These are phyloP conservation scores for Polygonum aviculare DNA, from an alignment of 148 eudicot genomes.

Conservation along the genomic window DNA sequence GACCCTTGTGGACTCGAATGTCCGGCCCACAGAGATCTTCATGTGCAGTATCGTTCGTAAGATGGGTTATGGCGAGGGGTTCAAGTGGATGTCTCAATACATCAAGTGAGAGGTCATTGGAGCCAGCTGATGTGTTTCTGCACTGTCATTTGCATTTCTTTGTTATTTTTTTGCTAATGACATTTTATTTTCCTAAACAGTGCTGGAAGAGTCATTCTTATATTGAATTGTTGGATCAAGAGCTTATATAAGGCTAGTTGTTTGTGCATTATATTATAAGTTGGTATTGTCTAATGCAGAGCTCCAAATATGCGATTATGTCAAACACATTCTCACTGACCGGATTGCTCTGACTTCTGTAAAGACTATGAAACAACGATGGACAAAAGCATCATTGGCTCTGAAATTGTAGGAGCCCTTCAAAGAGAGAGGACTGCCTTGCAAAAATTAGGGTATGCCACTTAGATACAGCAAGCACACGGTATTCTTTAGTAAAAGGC, in stretches of 20 bases:
- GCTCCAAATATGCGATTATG: not conserved
- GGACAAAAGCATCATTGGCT: too few species aligned
- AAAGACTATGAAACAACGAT: too few species aligned
- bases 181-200: not conserved
- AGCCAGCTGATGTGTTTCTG: not conserved
- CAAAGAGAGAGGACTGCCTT: too few species aligned
- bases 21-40: constrained; percentile 60
- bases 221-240: not conserved
- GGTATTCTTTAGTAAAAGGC: too few species aligned
- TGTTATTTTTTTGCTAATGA: not conserved
- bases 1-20: constrained; percentile 46
- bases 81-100: too few species aligned
- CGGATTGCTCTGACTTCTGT: too few species aligned
- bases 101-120: not conserved
- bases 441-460: too few species aligned
- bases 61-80: too few species aligned
- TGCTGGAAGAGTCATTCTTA: not conserved
- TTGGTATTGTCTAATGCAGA: not conserved
- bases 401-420: too few species aligned
- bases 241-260: not conserved
- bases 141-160: not conserved
- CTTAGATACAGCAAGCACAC: too few species aligned
- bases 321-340: not conserved
- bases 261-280: not conserved
- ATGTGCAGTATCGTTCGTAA: too few species aligned